Conservation (phyloP, 345 rosid species). For the Arabidopsis arenosa region DNA sequence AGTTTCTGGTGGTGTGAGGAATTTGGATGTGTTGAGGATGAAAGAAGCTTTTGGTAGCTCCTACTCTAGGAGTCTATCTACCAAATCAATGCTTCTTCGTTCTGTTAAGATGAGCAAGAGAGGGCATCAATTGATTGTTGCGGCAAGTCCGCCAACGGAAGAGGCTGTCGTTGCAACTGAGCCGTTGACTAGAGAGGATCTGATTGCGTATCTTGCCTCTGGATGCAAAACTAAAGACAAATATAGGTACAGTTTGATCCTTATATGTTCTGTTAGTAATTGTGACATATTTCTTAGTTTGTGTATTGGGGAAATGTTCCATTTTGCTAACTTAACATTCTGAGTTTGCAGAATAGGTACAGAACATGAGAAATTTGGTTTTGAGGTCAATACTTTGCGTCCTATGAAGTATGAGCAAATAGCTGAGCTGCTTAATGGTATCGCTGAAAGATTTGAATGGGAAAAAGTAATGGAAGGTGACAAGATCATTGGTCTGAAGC, state of each 20-base stretch:
- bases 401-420: slow-evolving; percentile 98
- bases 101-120: slow-evolving; percentile 49
- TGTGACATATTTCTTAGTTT: background rate
- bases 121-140: slow-evolving; percentile 61
- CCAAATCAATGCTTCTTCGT: slow-evolving; percentile 39
- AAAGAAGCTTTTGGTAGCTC: slow-evolving; percentile 49
- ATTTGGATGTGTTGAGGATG: slow-evolving; percentile 45
- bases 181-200: slow-evolving; percentile 94
- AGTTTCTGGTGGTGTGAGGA: slow-evolving; percentile 41
- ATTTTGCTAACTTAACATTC: slow-evolving; percentile 34
- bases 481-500: slow-evolving; percentile 88
- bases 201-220: slow-evolving; percentile 85
- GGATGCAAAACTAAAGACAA: slow-evolving; percentile 95
- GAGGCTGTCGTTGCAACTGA: slow-evolving; percentile 71
- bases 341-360: slow-evolving; percentile 85
- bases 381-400: slow-evolving; percentile 69
- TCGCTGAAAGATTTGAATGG: slow-evolving; percentile 99
- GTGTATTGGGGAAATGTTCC: background rate
- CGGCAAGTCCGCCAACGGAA: slow-evolving; percentile 94
- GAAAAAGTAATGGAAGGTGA: slow-evolving; percentile 92
- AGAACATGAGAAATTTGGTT: slow-evolving; percentile 99
- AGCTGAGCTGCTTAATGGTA: slow-evolving; percentile 84
- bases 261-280: background rate
- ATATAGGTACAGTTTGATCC: slow-evolving; percentile 70
- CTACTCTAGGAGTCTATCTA: slow-evolving; percentile 47